phyloP scores from a whole-genome alignment of 805 yeast species.

The Ogataea polymorpha region DNA sequence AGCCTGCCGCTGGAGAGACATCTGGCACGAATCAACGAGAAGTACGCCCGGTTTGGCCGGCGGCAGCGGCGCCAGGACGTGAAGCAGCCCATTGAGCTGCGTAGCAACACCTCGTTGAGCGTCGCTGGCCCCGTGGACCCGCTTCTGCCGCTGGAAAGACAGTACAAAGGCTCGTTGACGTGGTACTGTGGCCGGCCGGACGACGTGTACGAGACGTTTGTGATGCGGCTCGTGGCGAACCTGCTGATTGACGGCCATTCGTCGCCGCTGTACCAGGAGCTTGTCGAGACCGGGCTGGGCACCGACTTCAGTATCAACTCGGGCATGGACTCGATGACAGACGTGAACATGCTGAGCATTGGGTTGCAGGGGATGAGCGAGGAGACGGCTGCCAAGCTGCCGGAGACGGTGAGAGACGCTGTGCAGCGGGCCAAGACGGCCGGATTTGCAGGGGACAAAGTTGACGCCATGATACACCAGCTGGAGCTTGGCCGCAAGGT shows the following conservation, averaged over 20 bases:
- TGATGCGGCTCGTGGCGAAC: constrained; percentile 66
- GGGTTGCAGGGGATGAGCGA: constrained; percentile 75
- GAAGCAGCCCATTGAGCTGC: constrained; percentile 47
- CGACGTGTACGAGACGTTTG: constrained; percentile 66
- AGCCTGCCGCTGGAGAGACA: constrained; percentile 62
- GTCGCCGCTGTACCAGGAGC: constrained; percentile 80
- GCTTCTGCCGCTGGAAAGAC: constrained; percentile 60
- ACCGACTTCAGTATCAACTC: constrained; percentile 84
- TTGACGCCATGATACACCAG: constrained; percentile 88
- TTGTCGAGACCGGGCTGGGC: constrained; percentile 82
- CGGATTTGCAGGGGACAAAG: constrained; percentile 55
- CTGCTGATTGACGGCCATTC: constrained; percentile 88
- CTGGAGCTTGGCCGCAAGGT: constrained; percentile 79
- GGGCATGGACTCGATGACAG: constrained; percentile 81
- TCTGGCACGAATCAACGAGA: constrained; percentile 51
- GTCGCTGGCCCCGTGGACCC: constrained; percentile 82
- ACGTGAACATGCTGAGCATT: constrained; percentile 71
- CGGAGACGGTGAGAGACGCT: constrained; percentile 43
- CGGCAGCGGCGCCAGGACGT: constrained; percentile 33
- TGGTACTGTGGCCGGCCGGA: constrained; percentile 82
- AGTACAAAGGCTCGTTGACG: constrained; percentile 77
- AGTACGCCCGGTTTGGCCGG: constrained; percentile 52
- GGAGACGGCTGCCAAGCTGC: constrained; percentile 46
- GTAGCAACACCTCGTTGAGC: constrained; percentile 32
- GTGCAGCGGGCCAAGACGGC: constrained; percentile 41